Conservation (phyloP, 208 protist genomes). For the Vickermania ingenoplastis region DNA sequence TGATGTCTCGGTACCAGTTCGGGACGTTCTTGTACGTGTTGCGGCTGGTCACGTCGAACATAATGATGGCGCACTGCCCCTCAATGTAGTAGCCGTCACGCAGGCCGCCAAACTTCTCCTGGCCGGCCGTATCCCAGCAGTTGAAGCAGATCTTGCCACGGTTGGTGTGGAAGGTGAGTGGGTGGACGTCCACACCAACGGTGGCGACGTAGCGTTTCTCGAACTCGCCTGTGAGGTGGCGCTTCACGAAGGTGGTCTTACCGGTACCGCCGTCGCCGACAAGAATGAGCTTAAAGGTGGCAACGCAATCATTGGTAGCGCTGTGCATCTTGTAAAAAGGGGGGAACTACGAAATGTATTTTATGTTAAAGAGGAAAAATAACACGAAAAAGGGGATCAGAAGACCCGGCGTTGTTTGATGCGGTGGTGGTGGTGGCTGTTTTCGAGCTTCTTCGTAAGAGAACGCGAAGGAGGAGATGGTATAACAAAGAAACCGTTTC, state of each 20-base stretch:
- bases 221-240: conserved; percentile 99
- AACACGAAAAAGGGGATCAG: background rate
- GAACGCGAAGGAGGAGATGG: no score
- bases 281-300: conserved; percentile 98
- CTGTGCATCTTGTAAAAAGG: conserved; percentile 12
- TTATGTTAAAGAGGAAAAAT: background rate
- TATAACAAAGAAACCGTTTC: no score
- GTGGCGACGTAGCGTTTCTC: conserved; percentile 98
- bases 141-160: conserved; percentile 98
- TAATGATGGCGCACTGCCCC: conserved; percentile 99
- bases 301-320: conserved; percentile 44
- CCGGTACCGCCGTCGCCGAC: conserved; percentile 99
- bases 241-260: conserved; percentile 99
- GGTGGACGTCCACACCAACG: conserved; percentile 96
- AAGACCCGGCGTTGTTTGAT: no score
- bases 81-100: conserved; percentile 99
- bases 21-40: conserved; percentile 99
- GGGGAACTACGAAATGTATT: background rate
- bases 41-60: conserved; percentile 99
- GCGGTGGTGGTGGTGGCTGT: no score
- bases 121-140: conserved; percentile 99
- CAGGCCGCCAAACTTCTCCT: conserved; percentile 99
- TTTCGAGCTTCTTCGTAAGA: no score
- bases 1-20: conserved; percentile 99
- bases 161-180: conserved; percentile 98